Conservation (phyloP, 1,139 yeast genomes). For the Zygoascus hellenicus region DNA sequence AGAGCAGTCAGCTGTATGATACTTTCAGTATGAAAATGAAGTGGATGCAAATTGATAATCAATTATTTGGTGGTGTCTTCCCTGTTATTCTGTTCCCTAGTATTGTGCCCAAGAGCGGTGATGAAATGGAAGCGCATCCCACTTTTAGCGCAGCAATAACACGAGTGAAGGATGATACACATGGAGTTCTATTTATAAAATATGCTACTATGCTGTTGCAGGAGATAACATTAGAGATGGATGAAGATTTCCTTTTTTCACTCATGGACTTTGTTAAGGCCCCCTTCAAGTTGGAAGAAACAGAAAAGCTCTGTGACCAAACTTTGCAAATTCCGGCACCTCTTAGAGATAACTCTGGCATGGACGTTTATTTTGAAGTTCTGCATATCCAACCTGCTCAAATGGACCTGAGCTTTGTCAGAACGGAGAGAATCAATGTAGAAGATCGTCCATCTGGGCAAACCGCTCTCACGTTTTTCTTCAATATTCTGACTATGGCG, state of each 20-base stretch:
- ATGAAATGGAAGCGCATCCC: constrained; percentile 86
- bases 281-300: constrained; percentile 38
- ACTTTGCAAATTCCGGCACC: constrained; percentile 68
- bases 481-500: constrained; percentile 91
- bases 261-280: constrained; percentile 70
- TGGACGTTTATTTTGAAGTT: constrained; percentile 86
- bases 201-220: constrained; percentile 86
- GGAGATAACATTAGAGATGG: constrained; percentile 87
- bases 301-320: constrained; percentile 52
- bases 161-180: constrained; percentile 77
- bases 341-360: constrained; percentile 47
- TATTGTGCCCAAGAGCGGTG: constrained; percentile 76
- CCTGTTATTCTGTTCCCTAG: constrained; percentile 92
- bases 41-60: constrained; percentile 95
- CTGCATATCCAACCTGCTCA: constrained; percentile 89
- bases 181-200: constrained; percentile 85
- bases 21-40: constrained; percentile 74
- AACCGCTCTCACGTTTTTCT: constrained; percentile 61
- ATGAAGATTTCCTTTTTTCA: constrained; percentile 87
- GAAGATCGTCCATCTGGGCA: constrained; percentile 52
- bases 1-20: constrained; percentile 80
- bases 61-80: constrained; percentile 78
- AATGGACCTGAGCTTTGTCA: constrained; percentile 81
- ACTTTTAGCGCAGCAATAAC: constrained; percentile 82
- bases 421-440: constrained; percentile 74